phyloP scores from a whole-genome alignment of 2,329 filamentous ascomycete genomes.

The Elsinoe necatrix region DNA sequence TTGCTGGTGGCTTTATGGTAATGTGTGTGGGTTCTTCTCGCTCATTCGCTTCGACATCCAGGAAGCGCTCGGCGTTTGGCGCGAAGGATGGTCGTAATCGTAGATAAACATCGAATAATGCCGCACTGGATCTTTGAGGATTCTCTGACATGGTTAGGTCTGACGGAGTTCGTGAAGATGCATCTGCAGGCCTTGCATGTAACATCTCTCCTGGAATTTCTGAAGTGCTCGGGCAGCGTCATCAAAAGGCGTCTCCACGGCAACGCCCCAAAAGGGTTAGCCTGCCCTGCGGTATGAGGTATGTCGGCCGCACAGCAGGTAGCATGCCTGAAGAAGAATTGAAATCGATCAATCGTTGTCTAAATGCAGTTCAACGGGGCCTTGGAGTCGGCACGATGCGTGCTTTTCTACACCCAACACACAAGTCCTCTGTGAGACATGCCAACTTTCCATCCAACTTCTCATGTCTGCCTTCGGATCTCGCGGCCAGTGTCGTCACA shows the following conservation, averaged over 20 bases:
- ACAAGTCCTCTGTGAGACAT: no score
- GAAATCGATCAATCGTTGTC: no score
- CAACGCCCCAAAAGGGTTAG: constrained; percentile 2
- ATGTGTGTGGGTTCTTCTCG: constrained; percentile 40
- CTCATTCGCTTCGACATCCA: constrained; percentile 58
- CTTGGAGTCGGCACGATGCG: no score
- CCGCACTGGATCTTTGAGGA: constrained; percentile 16
- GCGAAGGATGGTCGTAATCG: constrained; percentile 52
- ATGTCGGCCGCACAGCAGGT: no score
- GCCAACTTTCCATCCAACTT: no score
- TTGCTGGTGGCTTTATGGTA: constrained; percentile 56
- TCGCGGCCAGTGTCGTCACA: no score
- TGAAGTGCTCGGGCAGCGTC: not conserved
- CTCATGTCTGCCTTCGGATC: no score
- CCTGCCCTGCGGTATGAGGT: no score
- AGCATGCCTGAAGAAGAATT: no score
- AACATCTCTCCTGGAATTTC: constrained; percentile 2
- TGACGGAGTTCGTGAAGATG: not conserved
- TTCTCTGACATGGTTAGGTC: not conserved
- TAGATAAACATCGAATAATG: constrained; percentile 85
- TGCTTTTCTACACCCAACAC: no score
- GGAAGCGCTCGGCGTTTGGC: constrained; percentile 54
- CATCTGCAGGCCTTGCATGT: constrained; percentile 1
- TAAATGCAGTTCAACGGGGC: no score
- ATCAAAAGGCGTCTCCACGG: not conserved